Evolutionary conservation across 192 early-diverging fungal species (phyloP), one percentile per base, ranked within the genome.

Genomic region (Entrophospora sp.): DNA sequence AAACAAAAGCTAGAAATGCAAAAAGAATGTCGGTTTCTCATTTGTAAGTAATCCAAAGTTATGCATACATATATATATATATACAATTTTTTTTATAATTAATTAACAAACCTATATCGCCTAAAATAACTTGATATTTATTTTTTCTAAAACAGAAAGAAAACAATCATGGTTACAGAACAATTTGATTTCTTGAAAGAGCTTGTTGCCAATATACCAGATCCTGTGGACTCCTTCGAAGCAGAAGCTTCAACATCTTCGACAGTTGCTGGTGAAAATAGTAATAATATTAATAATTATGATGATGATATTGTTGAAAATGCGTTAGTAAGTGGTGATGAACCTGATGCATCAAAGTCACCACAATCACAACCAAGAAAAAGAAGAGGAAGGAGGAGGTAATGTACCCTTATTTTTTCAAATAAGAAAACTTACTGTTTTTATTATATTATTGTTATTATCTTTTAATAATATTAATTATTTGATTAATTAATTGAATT

Each of bases 171-270:
- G 66, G 84, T 75, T 48, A 91, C 84, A 14, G 91, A 92, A 27
- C 85, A 91, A 74, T 98, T 96, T 71, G 96, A 98, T 73, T 98
- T 98, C 76, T 73, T 98, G 48, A 86, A 85, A 66, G 92, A 93
- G 61, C 79, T 91, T 51, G 93, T 98, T 3, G 87, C 85, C 49
- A 73, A 81, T 35, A 81, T 98, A 7, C 86, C 88, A 4, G 94
- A 96, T 63, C 82, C 80, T n/a, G 69, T 71, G 43, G 76, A 69
- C 42, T 34, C 43, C 5, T 14, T 52, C 22, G 55, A 59, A 34
- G 44, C 60, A 8, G 61, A 58, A 48, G 61, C 51, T 20, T 43
- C 68, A 13, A 57, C 35, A 10, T 46, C 45, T n/a, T 6, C 18
- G 10, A 20, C 31, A 25, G 20, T 16, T 42, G 16, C 12, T 42